These are phyloP conservation scores for Lathyrus oleraceus DNA, from an alignment of 306 rosid species.

Conservation along the genomic window DNA sequence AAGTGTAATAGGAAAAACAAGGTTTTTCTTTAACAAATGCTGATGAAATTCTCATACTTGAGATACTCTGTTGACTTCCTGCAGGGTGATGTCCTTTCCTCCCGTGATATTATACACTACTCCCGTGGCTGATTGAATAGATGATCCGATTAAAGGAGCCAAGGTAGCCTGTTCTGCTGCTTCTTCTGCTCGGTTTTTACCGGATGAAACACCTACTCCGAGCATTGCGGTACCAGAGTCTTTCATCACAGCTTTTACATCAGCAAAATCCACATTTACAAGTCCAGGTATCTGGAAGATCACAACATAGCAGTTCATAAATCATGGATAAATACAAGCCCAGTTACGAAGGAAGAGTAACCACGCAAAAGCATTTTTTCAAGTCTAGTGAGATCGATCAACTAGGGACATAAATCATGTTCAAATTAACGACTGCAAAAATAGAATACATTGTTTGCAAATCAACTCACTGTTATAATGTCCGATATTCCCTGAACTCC, in stretches of 20 bases:
- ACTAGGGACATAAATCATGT: neutral
- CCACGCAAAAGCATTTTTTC: slow-evolving; percentile 17
- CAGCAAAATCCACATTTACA: slow-evolving; percentile 99
- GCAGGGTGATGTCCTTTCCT: slow-evolving; percentile 96
- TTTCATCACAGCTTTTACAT: slow-evolving; percentile 98
- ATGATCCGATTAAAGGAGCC: slow-evolving; percentile 97
- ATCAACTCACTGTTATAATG: slow-evolving; percentile 81
- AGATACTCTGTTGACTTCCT: slow-evolving; percentile 96
- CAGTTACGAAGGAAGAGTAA: slow-evolving; percentile 6
- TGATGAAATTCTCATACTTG: slow-evolving; percentile 61
- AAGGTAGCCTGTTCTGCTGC: slow-evolving; percentile 99
- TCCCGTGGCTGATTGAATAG: slow-evolving; percentile 97
- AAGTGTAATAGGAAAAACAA: neutral
- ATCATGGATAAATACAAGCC: slow-evolving; percentile 14
- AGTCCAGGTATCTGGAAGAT: slow-evolving; percentile 88
- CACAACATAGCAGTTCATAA: slow-evolving; percentile 18
- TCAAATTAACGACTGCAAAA: neutral
- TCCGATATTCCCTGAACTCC: slow-evolving; percentile 99
- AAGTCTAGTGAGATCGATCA: neutral
- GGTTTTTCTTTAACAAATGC: slow-evolving; percentile 16
- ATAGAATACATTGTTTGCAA: slow-evolving; percentile 5
- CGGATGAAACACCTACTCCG: slow-evolving; percentile 95
- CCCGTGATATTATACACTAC: slow-evolving; percentile 97
- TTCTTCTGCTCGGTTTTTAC: slow-evolving; percentile 98
- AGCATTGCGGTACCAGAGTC: slow-evolving; percentile 99